Conservation (phyloP, 1,284 basidiomycete genomes). For the Rhodotorula mucilaginosa region DNA sequence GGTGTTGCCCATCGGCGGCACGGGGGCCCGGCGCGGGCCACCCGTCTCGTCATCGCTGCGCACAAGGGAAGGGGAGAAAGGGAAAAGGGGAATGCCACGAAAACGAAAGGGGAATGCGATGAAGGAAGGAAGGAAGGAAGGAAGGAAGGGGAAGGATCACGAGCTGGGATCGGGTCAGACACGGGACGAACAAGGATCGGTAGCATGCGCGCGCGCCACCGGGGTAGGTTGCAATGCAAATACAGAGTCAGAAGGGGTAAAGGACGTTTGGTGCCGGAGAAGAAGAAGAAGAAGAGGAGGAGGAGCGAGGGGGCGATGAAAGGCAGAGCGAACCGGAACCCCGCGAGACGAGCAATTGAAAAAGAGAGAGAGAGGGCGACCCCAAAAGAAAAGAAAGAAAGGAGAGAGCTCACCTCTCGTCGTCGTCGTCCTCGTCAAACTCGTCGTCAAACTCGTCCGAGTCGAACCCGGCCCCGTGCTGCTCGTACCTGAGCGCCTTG, state of each 20-base stretch:
- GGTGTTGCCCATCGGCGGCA: conserved; percentile 17
- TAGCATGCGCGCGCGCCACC: not conserved
- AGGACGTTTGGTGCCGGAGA: not conserved
- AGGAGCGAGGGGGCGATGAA: not conserved
- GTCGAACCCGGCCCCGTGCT: conserved; percentile 53
- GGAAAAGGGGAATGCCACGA: too few relatives aligned
- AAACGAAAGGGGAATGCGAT: too few relatives aligned
- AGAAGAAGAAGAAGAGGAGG: too few relatives aligned
- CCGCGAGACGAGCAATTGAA: too few relatives aligned
- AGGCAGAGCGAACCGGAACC: not conserved
- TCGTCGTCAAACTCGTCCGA: conserved; percentile 56
- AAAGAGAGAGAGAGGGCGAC: not conserved
- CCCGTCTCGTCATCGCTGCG: conserved; percentile 16
- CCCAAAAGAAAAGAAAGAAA: not conserved
- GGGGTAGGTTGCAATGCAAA: too few relatives aligned
- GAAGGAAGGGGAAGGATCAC: too few relatives aligned
- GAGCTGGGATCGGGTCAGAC: too few relatives aligned
- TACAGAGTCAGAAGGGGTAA: not conserved
- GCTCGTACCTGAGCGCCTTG: conserved; percentile 84
- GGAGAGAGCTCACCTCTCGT: conserved; percentile 11
- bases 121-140: too few relatives aligned
- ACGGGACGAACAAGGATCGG: too few relatives aligned
- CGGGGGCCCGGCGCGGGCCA: conserved; percentile 12
- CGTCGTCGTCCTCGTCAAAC: conserved; percentile 30
- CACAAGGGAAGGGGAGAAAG: too few relatives aligned